Conservation (phyloP, 2,329 filamentous ascomycete genomes). For the Trichoderma sp. region DNA sequence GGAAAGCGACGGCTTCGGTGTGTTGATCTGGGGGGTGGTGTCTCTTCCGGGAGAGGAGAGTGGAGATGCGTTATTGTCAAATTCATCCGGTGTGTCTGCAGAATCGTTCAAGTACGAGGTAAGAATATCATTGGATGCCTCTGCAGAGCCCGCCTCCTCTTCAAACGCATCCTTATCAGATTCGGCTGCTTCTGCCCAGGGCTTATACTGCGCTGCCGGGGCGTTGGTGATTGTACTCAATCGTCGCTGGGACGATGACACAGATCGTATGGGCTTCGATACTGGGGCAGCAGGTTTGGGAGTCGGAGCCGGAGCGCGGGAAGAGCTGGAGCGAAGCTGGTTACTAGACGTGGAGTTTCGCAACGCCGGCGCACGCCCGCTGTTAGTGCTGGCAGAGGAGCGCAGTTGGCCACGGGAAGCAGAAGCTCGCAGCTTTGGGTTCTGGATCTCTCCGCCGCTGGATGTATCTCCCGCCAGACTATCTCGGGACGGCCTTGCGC, state of each 20-base stretch:
- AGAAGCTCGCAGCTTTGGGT: slow-evolving; percentile 41
- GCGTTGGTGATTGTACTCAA: slow-evolving; percentile 18
- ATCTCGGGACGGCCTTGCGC: slow-evolving; percentile 31
- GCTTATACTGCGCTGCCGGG: slow-evolving; percentile 16
- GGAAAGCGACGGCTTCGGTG: slow-evolving; percentile 59
- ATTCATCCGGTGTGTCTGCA: neutral
- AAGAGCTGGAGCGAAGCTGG: slow-evolving; percentile 22
- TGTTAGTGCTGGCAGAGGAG: slow-evolving; percentile 24
- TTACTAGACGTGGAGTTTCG: slow-evolving; percentile 24
- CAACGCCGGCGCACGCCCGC: slow-evolving; percentile 21
- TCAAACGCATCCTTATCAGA: neutral
- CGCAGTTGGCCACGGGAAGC: slow-evolving; percentile 40
- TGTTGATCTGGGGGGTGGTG: slow-evolving; percentile 25
- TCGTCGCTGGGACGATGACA: slow-evolving; percentile 8
- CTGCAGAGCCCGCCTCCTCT: neutral
- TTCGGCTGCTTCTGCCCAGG: slow-evolving; percentile 18
- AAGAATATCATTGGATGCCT: slow-evolving; percentile 26
- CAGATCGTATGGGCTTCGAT: slow-evolving; percentile 19
- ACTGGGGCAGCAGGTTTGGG: slow-evolving; percentile 22
- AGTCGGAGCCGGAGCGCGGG: slow-evolving; percentile 16
- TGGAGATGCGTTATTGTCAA: slow-evolving; percentile 24
- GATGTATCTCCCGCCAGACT: slow-evolving; percentile 23
- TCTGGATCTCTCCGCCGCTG: slow-evolving; percentile 33
- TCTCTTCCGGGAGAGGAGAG: slow-evolving; percentile 5
- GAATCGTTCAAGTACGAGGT: slow-evolving; percentile 17